Base-by-base conservation (phyloP, 768 basidiomycete species). In the Tylopilus cervinicoccineus region DNA sequence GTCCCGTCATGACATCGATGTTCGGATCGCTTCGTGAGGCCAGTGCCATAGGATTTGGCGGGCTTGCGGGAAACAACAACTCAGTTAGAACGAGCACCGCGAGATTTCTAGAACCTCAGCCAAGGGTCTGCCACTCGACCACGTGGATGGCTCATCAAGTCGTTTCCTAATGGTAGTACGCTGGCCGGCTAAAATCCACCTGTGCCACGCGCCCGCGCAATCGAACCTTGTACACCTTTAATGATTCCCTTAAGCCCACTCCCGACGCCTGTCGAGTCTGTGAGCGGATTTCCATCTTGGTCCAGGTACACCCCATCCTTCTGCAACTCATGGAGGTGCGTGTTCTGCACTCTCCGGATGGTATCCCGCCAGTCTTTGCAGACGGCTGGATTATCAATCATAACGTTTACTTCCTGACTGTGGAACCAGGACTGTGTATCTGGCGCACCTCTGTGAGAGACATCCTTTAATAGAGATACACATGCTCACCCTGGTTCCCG, bases 381-480 rank as follows among this genome's bases (percentile, higher is more conserved):
- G 43, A 83, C 67, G 32, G 70, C 65, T n/a, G 70, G 64, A 20
- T 72, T 76, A 61, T 84, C 81, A 38, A 83, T 69, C 72, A 84
- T 76, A 48, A 83, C 66, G 60, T 88, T 86, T 55, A 80, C 72
- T 56, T 88, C 86, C 51, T 83, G 80, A 36, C 78, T 80, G 63
- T 88, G 86, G 69, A 75, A 85, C 83, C 84, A 86, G 5, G 76
- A 78, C 57, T 86, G 84, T 7, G 80, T 76, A 50, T 83, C 81
- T 74, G 57, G 13, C 8, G 27, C 32, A 17, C 10, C 23, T 33
- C 10, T 8, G 17, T 32, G 31, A 34, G 26, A 64, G 38, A 51
- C 43, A 22, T 20, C 38, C 38, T 19, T 20, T 19, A 19, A 34
- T 13, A 42, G n/a, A 29, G 43, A 16, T 23, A 7, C 16, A 19